Base-by-base conservation (phyloP, 192 early-diverging fungal genomes). In the Jimgerdemannia lactiflua region DNA sequence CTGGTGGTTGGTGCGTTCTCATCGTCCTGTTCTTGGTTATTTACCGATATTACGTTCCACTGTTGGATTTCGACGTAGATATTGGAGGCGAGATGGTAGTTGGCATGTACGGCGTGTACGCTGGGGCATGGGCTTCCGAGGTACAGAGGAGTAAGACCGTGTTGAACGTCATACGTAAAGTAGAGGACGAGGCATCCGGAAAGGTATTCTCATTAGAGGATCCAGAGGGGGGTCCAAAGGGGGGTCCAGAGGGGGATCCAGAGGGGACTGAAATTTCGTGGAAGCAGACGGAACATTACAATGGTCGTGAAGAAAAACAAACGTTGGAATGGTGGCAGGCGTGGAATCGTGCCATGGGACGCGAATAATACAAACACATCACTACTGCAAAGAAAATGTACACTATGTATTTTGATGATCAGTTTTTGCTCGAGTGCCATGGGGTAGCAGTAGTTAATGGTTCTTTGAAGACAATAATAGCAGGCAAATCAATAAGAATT, bases 1-100 rank as follows among this genome's bases (percentile, higher is more conserved):
- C 83, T 0, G 84, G 86, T 8, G 92, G 92, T 2, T 89, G 86
- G 77, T 86, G 74, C 7, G 75, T 89, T 8, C 72, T 94, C 20
- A 75, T 91, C 67, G 69, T 87, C 29, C 65, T 92, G n/a, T 92
- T 92, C 79, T 69, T 87, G 11, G 10, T 79, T 4, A 71, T 83
- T 59, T 59, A 59, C 14, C 49, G 49, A 6, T 59, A 59, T 14
- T 59, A 59, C 14, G 14, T 59, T 10, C 49, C 49, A 14, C 49
- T 59, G 49, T 59, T 59, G 49, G 49, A 59, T 59, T 14, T 6
- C 8, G 49, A 59, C 49, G 14, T 59, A 10, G 49, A 59, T 14
- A 59, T 59, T 10, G 14, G 49, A 10, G 49, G 49, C 6, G 49
- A 59, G 14, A 59, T 59, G 49, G 49, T 10, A 14, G 49, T 59